Conservation (phyloP, 1,139 yeast genomes). For the Blastobotrys niveus region DNA sequence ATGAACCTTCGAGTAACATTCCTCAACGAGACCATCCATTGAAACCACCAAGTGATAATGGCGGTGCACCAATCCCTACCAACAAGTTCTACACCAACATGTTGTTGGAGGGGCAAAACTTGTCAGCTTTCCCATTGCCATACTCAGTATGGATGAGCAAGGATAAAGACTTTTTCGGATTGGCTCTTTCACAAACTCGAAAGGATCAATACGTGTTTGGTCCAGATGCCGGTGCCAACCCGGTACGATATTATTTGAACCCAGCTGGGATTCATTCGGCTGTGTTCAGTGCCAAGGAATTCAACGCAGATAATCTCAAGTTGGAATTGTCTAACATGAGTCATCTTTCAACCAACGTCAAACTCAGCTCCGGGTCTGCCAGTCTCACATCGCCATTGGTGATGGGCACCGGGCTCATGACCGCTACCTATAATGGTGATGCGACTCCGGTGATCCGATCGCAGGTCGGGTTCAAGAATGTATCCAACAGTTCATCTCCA, state of each 20-base stretch:
- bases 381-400: constrained; percentile 45
- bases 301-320: constrained; percentile 23
- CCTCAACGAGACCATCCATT: constrained; percentile 43
- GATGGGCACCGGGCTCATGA: constrained; percentile 73
- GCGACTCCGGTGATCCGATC: constrained; percentile 48
- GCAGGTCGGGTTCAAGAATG: constrained; percentile 47
- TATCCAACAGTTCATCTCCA: constrained; percentile 17
- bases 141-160: constrained; percentile 64
- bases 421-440: constrained; percentile 61
- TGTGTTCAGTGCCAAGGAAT: constrained; percentile 33
- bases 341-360: constrained; percentile 46
- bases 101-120: constrained; percentile 57
- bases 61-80: constrained; percentile 54
- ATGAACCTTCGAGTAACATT: constrained; percentile 35
- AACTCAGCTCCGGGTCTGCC: constrained; percentile 47
- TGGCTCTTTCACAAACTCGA: constrained; percentile 65
- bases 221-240: constrained; percentile 38
- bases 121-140: constrained; percentile 75
- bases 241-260: constrained; percentile 35
- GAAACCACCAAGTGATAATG: constrained; percentile 34
- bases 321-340: constrained; percentile 26
- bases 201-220: constrained; percentile 60
- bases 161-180: constrained; percentile 42
- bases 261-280: constrained; percentile 38
- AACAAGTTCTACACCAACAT: constrained; percentile 82